A percentile compares a stretch with the other conserved stretches of the same genome.
phyloP scores from a whole-genome alignment of 2,329 filamentous ascomycete species.

The Epichloe festucae region DNA sequence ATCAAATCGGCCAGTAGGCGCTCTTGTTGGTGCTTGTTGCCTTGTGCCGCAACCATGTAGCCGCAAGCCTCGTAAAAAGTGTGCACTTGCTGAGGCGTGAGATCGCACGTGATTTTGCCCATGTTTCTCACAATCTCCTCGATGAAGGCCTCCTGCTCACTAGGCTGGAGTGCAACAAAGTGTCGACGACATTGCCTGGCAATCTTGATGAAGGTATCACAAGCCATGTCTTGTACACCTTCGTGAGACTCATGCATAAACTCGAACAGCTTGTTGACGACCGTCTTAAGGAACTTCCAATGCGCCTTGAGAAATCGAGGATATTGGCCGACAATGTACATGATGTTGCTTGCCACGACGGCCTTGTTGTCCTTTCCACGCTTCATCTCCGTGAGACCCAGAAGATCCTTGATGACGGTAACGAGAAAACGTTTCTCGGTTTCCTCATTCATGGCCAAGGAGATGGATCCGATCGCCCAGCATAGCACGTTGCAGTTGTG shows the following conservation, averaged over 20 bases:
- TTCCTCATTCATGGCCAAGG: conserved; percentile 97
- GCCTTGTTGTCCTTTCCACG: conserved; percentile 99
- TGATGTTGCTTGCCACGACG: conserved; percentile 97
- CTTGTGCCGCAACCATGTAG: conserved; percentile 97
- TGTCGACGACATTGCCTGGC: conserved; percentile 95
- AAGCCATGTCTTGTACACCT: conserved; percentile 99
- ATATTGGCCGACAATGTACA: conserved; percentile 99
- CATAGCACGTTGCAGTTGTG: conserved; percentile 98
- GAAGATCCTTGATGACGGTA: conserved; percentile 94
- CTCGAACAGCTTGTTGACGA: conserved; percentile 98
- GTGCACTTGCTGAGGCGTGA: conserved; percentile 93
- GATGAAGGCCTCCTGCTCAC: conserved; percentile 91
- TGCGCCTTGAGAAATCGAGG: conserved; percentile 96
- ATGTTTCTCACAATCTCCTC: conserved; percentile 96
- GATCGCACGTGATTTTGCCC: conserved; percentile 87
- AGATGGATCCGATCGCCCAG: conserved; percentile 98
- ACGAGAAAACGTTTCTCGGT: conserved; percentile 97
- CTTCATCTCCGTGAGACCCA: conserved; percentile 97
- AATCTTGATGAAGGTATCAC: conserved; percentile 99
- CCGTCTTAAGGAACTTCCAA: conserved; percentile 99
- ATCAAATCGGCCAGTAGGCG: conserved; percentile 83
- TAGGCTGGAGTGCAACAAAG: conserved; percentile 90
- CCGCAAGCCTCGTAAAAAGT: conserved; percentile 98
- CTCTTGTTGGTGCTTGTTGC: conserved; percentile 89
- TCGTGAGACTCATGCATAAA: conserved; percentile 99